A percentile compares a stretch with the other conserved stretches of the same genome.
These are phyloP conservation scores for Rosa rugosa DNA, from an alignment of 306 rosid species.

Conservation along the genomic window DNA sequence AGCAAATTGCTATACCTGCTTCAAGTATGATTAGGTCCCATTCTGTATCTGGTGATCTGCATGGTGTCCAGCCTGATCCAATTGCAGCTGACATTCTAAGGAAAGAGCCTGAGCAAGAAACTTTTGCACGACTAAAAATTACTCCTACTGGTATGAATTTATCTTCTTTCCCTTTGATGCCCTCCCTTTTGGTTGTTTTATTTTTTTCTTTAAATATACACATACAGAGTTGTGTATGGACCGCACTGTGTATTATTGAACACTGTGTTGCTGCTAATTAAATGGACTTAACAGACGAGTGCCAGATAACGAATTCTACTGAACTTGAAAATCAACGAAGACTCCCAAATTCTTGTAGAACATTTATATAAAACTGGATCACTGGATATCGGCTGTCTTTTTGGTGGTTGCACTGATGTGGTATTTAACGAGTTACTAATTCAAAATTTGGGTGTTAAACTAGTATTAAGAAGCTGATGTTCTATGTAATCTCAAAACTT, in stretches of 20 bases:
- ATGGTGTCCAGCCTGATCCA: constrained; percentile 97
- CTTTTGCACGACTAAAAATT: constrained; percentile 71
- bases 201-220: constrained; percentile 3
- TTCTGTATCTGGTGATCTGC: constrained; percentile 93
- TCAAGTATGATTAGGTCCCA: constrained; percentile 92
- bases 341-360: neutral
- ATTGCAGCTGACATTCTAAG: constrained; percentile 97
- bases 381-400: neutral
- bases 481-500: neutral
- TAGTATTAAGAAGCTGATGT: neutral
- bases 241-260: neutral
- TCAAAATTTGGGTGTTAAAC: neutral
- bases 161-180: constrained; percentile 14
- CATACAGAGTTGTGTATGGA: neutral
- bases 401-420: neutral
- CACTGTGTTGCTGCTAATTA: neutral
- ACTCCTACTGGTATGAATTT: constrained; percentile 67
- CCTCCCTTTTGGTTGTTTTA: neutral
- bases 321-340: neutral
- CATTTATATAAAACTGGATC: neutral
- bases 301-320: neutral
- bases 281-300: neutral
- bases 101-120: constrained; percentile 98
- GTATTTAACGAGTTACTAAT: neutral
- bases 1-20: constrained; percentile 59